Evolutionary conservation across 352 stramenopile genomes (phyloP).

Genomic region (Phytophthora rubi): DNA sequence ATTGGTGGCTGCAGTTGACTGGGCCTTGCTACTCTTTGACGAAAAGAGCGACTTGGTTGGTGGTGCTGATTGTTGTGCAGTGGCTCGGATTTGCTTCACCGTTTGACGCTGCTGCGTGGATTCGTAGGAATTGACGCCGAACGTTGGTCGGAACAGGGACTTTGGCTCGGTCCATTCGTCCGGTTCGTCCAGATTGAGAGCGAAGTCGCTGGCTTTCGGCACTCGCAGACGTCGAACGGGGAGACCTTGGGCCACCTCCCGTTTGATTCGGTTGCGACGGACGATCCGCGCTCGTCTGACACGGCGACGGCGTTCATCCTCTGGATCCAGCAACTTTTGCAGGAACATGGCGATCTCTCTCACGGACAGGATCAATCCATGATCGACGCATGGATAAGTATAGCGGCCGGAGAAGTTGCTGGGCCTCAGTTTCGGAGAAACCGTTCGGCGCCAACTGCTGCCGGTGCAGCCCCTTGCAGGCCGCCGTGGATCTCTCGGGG

Average conservation of each 20-base stretch:
- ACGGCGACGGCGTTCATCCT: conserved; percentile 55
- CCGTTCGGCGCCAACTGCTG: conserved; percentile 36
- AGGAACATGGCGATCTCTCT: conserved; percentile 44
- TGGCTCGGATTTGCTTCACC: conserved; percentile 3
- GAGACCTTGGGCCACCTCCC: conserved; percentile 55
- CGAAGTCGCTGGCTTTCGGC: conserved; percentile 16
- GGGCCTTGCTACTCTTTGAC: neutral
- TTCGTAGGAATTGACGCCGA: conserved; percentile 31
- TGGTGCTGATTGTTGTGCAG: conserved; percentile 4
- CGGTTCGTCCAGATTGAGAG: conserved; percentile 15
- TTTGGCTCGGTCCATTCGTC: conserved; percentile 9
- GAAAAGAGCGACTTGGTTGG: conserved; percentile 4
- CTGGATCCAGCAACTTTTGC: conserved; percentile 55
- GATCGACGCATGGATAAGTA: conserved; percentile 31
- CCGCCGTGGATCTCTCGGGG: conserved; percentile 33
- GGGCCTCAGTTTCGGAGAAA: conserved; percentile 32
- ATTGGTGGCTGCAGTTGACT: neutral
- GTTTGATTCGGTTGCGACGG: conserved; percentile 66
- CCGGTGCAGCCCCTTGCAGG: conserved; percentile 17
- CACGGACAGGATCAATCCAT: conserved; percentile 3
- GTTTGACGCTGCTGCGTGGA: conserved; percentile 4
- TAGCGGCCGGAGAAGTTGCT: conserved; percentile 30
- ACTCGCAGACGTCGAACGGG: conserved; percentile 23
- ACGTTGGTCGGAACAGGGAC: conserved; percentile 30
- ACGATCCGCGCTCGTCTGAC: conserved; percentile 60